Evolutionary conservation across 2,329 filamentous ascomycete species (phyloP).

Genomic region (Lithohypha guttulata): DNA sequence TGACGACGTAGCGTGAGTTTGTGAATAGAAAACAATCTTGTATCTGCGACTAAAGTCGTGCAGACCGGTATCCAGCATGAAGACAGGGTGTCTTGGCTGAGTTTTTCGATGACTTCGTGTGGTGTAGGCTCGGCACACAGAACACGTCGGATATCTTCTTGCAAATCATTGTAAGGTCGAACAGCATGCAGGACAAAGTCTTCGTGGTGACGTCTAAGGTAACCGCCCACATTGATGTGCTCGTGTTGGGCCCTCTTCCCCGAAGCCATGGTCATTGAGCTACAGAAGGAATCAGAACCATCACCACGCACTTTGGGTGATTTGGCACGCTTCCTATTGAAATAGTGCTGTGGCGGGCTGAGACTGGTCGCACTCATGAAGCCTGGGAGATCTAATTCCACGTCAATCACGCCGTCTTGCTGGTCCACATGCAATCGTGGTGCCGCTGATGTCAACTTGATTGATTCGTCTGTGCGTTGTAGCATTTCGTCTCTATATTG

Average conservation of each 20-base stretch:
- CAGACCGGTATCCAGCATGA: constrained; percentile 44
- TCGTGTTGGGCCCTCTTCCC: constrained; percentile 36
- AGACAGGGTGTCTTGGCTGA: background rate
- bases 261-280: constrained; percentile 23
- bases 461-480: background rate
- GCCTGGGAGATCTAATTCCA: constrained; percentile 46
- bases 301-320: constrained; percentile 13
- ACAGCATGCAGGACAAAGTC: constrained; percentile 51
- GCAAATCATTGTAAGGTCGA: constrained; percentile 41
- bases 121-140: constrained; percentile 42
- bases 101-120: constrained; percentile 1
- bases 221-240: constrained; percentile 47
- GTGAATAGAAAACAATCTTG: constrained; percentile 43
- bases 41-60: constrained; percentile 47
- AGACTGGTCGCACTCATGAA: constrained; percentile 33
- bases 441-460: constrained; percentile 9
- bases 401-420: constrained; percentile 50
- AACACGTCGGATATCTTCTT: constrained; percentile 44
- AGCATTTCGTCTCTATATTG: background rate
- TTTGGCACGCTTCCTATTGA: background rate
- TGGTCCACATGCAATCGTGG: constrained; percentile 24
- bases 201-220: constrained; percentile 46
- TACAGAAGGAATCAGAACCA: constrained; percentile 30
- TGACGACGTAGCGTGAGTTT: constrained; percentile 43
- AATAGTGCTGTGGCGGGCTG: constrained; percentile 28